These are phyloP conservation scores for Myrica gale DNA, from an alignment of 306 rosid genomes.

Conservation along the genomic window DNA sequence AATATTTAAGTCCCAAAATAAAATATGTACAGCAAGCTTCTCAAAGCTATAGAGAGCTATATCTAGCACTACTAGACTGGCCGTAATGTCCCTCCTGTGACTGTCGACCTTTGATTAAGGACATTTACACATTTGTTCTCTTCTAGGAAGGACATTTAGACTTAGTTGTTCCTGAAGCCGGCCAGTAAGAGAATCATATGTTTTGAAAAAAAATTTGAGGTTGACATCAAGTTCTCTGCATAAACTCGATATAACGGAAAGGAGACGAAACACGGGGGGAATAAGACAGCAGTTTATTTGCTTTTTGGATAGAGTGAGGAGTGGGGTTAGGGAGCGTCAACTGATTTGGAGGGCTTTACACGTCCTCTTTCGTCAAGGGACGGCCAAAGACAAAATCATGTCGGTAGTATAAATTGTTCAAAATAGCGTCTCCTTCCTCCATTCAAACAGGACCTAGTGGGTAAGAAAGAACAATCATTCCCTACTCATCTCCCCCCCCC, in stretches of 20 bases:
- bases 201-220: constrained; percentile 7
- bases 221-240: constrained; percentile 20
- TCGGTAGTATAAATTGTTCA: constrained; percentile 26
- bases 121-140: neutral
- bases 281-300: neutral
- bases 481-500: constrained; percentile 47
- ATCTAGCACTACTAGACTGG: neutral
- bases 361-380: constrained; percentile 27
- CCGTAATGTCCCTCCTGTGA: neutral
- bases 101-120: too few relatives aligned
- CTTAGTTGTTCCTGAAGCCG: neutral
- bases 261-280: constrained; percentile 2
- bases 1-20: too few relatives aligned
- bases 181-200: neutral
- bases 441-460: constrained; percentile 25
- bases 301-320: neutral
- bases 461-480: constrained; percentile 45
- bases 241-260: constrained; percentile 27
- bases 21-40: too few relatives aligned
- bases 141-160: neutral
- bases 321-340: constrained; percentile 24
- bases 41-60: neutral
- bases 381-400: constrained; percentile 34
- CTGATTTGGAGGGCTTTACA: constrained; percentile 31
- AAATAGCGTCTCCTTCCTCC: constrained; percentile 10